These are phyloP conservation scores for Penicillium italicum DNA, from an alignment of 2,329 filamentous ascomycete genomes.

Conservation along the genomic window DNA sequence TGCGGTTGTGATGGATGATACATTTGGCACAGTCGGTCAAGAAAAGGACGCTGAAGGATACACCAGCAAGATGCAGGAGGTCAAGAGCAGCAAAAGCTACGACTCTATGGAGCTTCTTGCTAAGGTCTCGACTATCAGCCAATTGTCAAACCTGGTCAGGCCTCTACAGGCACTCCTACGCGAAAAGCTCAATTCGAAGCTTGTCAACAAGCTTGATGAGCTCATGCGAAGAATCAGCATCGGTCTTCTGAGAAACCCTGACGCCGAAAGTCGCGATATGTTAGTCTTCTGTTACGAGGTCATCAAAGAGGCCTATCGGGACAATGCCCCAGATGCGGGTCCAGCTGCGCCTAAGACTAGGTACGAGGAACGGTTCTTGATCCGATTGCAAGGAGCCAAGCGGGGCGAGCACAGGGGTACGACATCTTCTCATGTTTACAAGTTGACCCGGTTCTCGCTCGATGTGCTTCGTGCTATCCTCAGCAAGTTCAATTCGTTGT, in stretches of 20 bases:
- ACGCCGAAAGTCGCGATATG: conserved; percentile 72
- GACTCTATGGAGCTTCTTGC: conserved; percentile 95
- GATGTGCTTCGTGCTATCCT: conserved; percentile 83
- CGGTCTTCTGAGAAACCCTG: conserved; percentile 77
- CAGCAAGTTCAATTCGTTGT: conserved; percentile 76
- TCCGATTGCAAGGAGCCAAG: conserved; percentile 72
- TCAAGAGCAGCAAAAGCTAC: conserved; percentile 96
- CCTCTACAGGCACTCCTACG: conserved; percentile 75
- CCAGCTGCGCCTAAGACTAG: conserved; percentile 26
- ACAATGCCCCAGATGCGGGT: conserved; percentile 46
- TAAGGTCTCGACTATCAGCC: conserved; percentile 70
- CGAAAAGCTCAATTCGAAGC: conserved; percentile 78
- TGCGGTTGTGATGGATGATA: conserved; percentile 90
- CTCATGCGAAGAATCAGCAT: conserved; percentile 77
- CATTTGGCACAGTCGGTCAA: conserved; percentile 86
- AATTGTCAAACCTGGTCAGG: conserved; percentile 69
- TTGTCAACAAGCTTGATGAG: conserved; percentile 86
- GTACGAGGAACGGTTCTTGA: conserved; percentile 60
- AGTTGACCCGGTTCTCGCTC: conserved; percentile 80
- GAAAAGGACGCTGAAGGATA: conserved; percentile 98
- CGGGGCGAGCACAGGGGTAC: conserved; percentile 67
- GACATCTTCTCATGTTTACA: conserved; percentile 78
- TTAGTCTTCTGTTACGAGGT: conserved; percentile 95
- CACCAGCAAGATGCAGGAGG: conserved; percentile 90
- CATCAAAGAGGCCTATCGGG: conserved; percentile 78